Conservation (phyloP, 164 flowering plant genomes). For the Chloranthus sessilifolius region DNA sequence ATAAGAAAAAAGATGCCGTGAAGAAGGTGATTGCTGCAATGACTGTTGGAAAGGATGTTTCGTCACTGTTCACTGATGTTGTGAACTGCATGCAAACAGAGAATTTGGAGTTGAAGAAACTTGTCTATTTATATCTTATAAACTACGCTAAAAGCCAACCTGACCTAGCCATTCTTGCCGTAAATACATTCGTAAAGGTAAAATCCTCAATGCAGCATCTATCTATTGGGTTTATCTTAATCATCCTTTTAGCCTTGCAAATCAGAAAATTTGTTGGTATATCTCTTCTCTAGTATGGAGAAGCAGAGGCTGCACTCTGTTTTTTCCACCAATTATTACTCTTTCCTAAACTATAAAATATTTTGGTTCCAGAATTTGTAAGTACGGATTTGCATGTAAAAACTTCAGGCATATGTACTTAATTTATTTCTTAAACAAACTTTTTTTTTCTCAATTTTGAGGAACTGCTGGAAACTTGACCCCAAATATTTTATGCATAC, state of each 20-base stretch:
- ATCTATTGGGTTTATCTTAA: background rate
- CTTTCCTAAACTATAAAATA: no score
- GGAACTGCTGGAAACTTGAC: no score
- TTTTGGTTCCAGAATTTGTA: no score
- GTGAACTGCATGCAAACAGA: conserved; percentile 99
- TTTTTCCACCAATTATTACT: no score
- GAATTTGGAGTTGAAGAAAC: conserved; percentile 96
- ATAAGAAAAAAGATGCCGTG: conserved; percentile 98
- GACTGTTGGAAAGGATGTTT: conserved; percentile 99
- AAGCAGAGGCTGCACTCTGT: no score
- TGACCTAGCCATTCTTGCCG: conserved; percentile 97
- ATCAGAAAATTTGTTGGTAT: no score
- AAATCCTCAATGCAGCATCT: background rate
- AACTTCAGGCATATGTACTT: no score
- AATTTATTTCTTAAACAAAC: no score
- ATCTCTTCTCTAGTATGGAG: no score
- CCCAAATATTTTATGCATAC: no score
- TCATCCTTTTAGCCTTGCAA: background rate
- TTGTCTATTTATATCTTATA: conserved; percentile 93
- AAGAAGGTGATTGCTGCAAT: conserved; percentile 99
- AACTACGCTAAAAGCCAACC: conserved; percentile 99
- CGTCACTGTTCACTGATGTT: conserved; percentile 94
- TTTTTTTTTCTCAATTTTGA: no score
- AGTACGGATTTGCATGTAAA: no score
- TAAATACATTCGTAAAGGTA: conserved; percentile 98